Evolutionary conservation across 495 filamentous ascomycete genomes (phyloP), one percentile per base, ranked within the genome.

Genomic region (Aspergillus hancockii): DNA sequence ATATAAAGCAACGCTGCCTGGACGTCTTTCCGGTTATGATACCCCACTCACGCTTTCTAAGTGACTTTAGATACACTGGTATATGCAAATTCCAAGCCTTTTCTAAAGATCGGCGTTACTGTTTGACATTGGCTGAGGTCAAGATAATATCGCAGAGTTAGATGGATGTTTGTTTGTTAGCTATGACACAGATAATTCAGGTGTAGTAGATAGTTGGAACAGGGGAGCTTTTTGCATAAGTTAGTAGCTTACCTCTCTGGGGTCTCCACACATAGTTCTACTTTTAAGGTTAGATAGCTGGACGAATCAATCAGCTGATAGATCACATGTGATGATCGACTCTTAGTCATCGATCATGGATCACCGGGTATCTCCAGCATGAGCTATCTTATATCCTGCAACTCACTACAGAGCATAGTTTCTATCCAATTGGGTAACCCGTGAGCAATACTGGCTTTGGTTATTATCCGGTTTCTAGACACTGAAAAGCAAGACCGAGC

Each of bases 281-380:
- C 28, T 49, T 34, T 60, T 25, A 61, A 52, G 28, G 28, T 51
- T 43, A 41, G n/a, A 3, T 41, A 41, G 38, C 14, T 41, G n/a
- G 10, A 41, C n/a, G n/a, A n/a, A 14, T 41, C 54, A 50, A 55
- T 54, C 59, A 57, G 47, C 53, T 56, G 46, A 49, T 22, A 19
- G 46, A 41, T 54, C 50, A 54, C 50, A 60, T 54, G 57, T 47
- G 52, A 31, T 21, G n/a, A 30, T 22, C 21, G 16, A 2, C n/a
- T 5, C 30, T 62, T 62, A 57, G 59, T 62, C 59, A 62, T 61
- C 21, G 3, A 19, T 47, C 46, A 51, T 38, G 19, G 32, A 25
- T 54, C 52, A 54, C 36, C 36, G 52, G 38, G 38, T 8, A 41
- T 14, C 5, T 41, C 38, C 16, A 41, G 2, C 38, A 12, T 36